Percentiles rank a stretch among this genome's conserved stretches.
Evolutionary conservation across 2,329 filamentous ascomycete species (phyloP).

Genomic region (Cordyceps farinosa): DNA sequence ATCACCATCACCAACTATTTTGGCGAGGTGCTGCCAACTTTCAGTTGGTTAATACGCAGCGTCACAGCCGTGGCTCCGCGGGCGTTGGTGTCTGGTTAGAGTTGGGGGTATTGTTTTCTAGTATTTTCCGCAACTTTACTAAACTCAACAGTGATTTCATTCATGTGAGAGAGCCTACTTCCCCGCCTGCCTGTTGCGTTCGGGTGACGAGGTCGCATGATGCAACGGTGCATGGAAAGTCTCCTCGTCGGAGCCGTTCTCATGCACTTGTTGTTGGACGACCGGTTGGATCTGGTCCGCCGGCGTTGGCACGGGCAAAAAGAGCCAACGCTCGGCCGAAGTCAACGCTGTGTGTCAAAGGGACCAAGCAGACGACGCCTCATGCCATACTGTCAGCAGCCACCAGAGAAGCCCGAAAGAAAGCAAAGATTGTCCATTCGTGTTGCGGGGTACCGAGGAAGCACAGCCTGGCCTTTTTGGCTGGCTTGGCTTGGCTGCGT

Average conservation of each 20-base stretch:
- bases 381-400: conserved; percentile 5
- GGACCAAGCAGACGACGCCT: not conserved
- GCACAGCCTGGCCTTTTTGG: not conserved
- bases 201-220: not conserved
- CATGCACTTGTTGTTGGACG: no score
- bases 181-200: not conserved
- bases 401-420: not conserved
- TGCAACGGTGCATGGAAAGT: not conserved
- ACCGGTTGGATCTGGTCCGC: not conserved
- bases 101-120: not conserved
- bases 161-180: not conserved
- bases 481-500: not conserved
- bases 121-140: no score
- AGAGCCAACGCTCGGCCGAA: not conserved
- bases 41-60: not conserved
- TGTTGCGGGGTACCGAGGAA: conserved; percentile 11
- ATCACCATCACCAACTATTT: not conserved
- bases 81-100: not conserved
- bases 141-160: not conserved
- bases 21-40: not conserved
- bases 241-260: no score
- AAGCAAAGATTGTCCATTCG: not conserved
- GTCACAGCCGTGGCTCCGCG: not conserved
- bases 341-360: not conserved
- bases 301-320: not conserved